phyloP scores from a whole-genome alignment of 208 protist species.

The Leishmania turanica region DNA sequence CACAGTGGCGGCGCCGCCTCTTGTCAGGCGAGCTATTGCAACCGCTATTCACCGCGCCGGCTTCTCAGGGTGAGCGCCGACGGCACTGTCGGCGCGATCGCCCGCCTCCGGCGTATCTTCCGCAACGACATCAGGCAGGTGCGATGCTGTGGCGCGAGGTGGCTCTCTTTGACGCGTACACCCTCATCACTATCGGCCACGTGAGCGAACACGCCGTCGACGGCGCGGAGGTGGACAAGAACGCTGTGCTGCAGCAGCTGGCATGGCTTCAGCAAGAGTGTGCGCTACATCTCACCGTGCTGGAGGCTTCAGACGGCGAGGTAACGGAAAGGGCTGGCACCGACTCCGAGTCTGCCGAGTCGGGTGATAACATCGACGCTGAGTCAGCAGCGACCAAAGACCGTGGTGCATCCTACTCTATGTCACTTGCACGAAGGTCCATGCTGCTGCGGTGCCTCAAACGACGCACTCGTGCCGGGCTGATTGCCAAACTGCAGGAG shows the following conservation, averaged over 20 bases:
- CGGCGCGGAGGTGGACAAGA: slow-evolving; percentile 25
- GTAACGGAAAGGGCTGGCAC: neutral
- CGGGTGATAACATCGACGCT: neutral
- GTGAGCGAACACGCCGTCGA: slow-evolving; percentile 61
- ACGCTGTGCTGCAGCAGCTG: slow-evolving; percentile 17
- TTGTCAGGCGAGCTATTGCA: slow-evolving; percentile 9
- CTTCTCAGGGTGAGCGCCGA: neutral
- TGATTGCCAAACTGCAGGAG: slow-evolving; percentile 50
- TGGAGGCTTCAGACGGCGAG: slow-evolving; percentile 6
- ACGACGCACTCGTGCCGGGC: slow-evolving; percentile 31
- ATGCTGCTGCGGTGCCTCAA: slow-evolving; percentile 28
- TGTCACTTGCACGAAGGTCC: slow-evolving; percentile 2
- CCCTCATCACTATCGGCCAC: slow-evolving; percentile 77
- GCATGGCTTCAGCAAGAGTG: slow-evolving; percentile 30
- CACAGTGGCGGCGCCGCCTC: slow-evolving; percentile 10
- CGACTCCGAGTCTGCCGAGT: neutral
- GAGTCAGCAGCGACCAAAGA: neutral
- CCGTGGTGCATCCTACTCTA: neutral
- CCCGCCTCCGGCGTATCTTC: neutral
- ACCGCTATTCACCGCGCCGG: neutral
- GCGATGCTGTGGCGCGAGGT: slow-evolving; percentile 72
- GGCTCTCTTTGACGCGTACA: slow-evolving; percentile 73
- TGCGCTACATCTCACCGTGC: slow-evolving; percentile 28
- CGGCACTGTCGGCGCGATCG: neutral
- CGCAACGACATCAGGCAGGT: slow-evolving; percentile 11